Percentiles rank a stretch among this genome's conserved stretches.
These are phyloP conservation scores for Leccinellum luteum DNA, from an alignment of 768 basidiomycete species.

Conservation along the genomic window DNA sequence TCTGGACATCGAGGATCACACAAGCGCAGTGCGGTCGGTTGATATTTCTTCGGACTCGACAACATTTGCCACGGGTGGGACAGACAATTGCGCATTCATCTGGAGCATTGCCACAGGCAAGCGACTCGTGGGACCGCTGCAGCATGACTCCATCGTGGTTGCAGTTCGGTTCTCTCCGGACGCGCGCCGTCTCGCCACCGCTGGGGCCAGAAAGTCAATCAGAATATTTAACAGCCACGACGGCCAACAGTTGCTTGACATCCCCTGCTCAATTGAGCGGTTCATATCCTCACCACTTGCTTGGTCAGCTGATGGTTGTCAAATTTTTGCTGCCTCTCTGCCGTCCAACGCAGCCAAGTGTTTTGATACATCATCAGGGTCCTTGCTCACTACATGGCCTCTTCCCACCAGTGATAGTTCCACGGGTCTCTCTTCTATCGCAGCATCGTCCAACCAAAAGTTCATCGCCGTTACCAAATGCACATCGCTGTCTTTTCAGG, in stretches of 20 bases:
- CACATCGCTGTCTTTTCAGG: not conserved
- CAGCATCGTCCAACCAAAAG: not conserved
- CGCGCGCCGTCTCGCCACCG: not conserved
- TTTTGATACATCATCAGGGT: not conserved
- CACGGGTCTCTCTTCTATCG: not conserved
- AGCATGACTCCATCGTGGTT: not conserved
- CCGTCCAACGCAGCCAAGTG: not conserved
- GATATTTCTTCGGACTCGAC: not conserved
- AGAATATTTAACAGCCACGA: not conserved
- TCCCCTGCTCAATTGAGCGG: not conserved
- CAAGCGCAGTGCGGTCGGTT: not conserved
- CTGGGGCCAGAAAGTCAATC: not conserved
- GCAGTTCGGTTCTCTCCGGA: not conserved
- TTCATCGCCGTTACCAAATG: not conserved
- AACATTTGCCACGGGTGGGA: not conserved
- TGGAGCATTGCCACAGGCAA: not conserved
- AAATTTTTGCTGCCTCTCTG: not conserved
- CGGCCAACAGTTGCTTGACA: not conserved
- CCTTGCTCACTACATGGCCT: not conserved
- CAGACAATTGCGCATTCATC: not conserved
- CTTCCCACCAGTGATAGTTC: not conserved
- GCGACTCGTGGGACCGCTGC: not conserved
- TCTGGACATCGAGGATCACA: not conserved
- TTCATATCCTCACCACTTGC: not conserved
- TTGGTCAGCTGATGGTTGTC: not conserved